Base-by-base conservation (phyloP, 352 stramenopile genomes). In the Phytophthora ramorum region DNA sequence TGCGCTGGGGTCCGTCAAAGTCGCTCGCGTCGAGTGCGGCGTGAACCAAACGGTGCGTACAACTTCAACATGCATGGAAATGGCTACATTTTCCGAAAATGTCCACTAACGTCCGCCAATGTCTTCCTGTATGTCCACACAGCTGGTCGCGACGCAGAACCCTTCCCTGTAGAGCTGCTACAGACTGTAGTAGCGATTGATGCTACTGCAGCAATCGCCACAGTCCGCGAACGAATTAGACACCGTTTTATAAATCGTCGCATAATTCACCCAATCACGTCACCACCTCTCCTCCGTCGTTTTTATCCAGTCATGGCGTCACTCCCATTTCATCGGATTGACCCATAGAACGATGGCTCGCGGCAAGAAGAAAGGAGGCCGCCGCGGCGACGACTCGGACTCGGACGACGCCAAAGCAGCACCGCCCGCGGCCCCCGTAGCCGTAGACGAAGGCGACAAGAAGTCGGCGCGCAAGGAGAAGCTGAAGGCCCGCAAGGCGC, bases 401-500 rank as follows among this genome's bases (percentile, higher is more conserved):
- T 85, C 89, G n/a, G 87, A 95, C 40, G 77, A 89, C 24, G 74
- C 63, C 20, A 66, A 64, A 20, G 8, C 70, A 44, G 58, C 71
- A 38, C 56, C 63, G 10, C 63, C 69, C 2, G 74, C 71, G 51
- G 64, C 60, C 22, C 63, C 60, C 17, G 57, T 50, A 14, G 73
- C 50, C 10, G 63, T 71, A 3, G 71, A 70, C 26, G 54, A 87
- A 54, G 56, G 53, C 22, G 81, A 93, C 63, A 93, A 94, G 66
- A 95, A 94, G 73, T 76, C 63, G 62, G 86, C 87, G 70, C 80
- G 75, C 40, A 95, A 93, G 73, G 78, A 92, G 74, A 93, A 90
- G 78, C 65, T 83, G 63, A 89, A 84, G 58, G 70, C 69, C 1
- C 85, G 81, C 57, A 90, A 92, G 68, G 60, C 66, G 58, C 71